These are phyloP conservation scores for Penicillium vulpinum DNA, from an alignment of 2,329 filamentous ascomycete species.

Conservation along the genomic window DNA sequence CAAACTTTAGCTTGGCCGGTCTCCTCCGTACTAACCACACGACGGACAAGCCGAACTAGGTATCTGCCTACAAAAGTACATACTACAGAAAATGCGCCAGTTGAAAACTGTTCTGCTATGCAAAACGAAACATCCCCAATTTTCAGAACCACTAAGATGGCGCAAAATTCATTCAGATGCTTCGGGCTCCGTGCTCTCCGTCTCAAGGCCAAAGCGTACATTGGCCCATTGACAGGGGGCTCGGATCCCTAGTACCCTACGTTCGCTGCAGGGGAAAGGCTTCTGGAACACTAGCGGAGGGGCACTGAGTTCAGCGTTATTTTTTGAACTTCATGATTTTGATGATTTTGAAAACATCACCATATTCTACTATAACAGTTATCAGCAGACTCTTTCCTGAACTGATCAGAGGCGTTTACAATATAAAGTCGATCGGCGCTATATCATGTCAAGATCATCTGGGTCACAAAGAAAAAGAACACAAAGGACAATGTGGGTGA, in stretches of 20 bases:
- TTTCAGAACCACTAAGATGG: background rate
- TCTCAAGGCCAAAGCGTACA: background rate
- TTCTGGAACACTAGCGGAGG: slow-evolving; percentile 5
- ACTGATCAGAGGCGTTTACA: background rate
- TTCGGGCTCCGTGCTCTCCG: background rate
- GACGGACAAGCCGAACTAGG: background rate
- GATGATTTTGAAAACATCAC: background rate
- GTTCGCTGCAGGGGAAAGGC: slow-evolving; percentile 2
- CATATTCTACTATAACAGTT: background rate
- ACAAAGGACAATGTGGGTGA: background rate
- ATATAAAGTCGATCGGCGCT: background rate
- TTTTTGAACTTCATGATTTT: background rate
- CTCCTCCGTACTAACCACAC: background rate
- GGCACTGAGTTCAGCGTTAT: no score
- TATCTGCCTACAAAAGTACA: background rate
- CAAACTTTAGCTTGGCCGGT: background rate
- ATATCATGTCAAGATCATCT: background rate
- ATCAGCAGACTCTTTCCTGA: background rate
- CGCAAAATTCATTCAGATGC: background rate
- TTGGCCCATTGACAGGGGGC: background rate
- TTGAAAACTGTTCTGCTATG: background rate
- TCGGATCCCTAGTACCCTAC: background rate
- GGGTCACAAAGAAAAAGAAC: background rate
- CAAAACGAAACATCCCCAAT: background rate
- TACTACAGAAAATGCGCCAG: background rate